A percentile compares a stretch with the other conserved stretches of the same genome.
These are phyloP conservation scores for Phalaenopsis aphrodite DNA, from an alignment of 106 monocot genomes.

Conservation along the genomic window DNA sequence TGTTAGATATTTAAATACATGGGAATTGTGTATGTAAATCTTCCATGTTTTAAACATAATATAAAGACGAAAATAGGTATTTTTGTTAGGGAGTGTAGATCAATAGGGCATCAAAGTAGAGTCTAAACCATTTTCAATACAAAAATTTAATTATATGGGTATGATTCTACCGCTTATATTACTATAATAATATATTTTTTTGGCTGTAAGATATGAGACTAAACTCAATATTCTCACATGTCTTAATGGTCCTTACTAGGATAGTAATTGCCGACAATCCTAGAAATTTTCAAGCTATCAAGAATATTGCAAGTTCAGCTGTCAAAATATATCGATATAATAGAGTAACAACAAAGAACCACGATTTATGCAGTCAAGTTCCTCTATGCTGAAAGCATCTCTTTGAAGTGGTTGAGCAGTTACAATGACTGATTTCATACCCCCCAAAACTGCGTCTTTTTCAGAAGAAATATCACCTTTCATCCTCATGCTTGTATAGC, in stretches of 20 bases:
- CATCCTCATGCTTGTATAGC: slow-evolving; percentile 58
- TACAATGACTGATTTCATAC: slow-evolving; percentile 14
- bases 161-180: no score
- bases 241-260: slow-evolving; percentile 30
- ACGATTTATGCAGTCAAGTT: slow-evolving; percentile 83
- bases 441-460: background rate
- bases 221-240: no score
- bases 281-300: slow-evolving; percentile 88
- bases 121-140: background rate
- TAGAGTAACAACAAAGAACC: background rate
- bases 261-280: slow-evolving; percentile 79
- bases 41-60: background rate
- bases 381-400: slow-evolving; percentile 51
- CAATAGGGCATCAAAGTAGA: background rate
- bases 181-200: no score
- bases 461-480: slow-evolving; percentile 46
- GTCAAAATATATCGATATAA: slow-evolving; percentile 6
- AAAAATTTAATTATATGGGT: no score
- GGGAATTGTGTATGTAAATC: no score
- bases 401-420: slow-evolving; percentile 62
- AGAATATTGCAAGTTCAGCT: slow-evolving; percentile 89
- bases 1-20: no score
- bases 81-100: background rate
- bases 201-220: no score
- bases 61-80: background rate